Percentiles rank a stretch among this genome's conserved stretches.
Evolutionary conservation across 345 rosid species (phyloP).

Genomic region (Salix purpurea): DNA sequence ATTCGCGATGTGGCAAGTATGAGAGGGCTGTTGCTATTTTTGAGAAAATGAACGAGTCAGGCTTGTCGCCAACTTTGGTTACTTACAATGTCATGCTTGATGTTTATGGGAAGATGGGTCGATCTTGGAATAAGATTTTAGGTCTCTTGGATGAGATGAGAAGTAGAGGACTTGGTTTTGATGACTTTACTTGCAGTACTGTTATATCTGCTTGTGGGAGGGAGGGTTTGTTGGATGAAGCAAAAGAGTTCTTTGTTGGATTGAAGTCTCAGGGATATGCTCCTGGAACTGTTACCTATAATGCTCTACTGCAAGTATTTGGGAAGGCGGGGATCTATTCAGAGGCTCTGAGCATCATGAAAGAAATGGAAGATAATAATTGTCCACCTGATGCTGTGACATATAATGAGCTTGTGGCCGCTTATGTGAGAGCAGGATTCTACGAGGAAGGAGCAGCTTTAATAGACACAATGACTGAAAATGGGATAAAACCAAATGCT

Average conservation of each 20-base stretch:
- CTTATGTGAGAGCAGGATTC: slow-evolving; percentile 84
- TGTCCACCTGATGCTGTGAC: slow-evolving; percentile 70
- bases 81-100: slow-evolving; percentile 90
- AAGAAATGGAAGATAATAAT: slow-evolving; percentile 79
- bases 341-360: slow-evolving; percentile 66
- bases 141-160: slow-evolving; percentile 63
- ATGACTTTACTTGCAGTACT: slow-evolving; percentile 88
- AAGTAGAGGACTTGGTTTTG: slow-evolving; percentile 51
- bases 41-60: slow-evolving; percentile 62
- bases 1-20: slow-evolving; percentile 59
- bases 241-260: slow-evolving; percentile 62
- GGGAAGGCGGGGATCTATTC: slow-evolving; percentile 74
- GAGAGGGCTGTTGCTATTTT: slow-evolving; percentile 54
- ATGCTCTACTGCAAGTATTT: slow-evolving; percentile 69
- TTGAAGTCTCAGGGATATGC: slow-evolving; percentile 64
- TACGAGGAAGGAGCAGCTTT: slow-evolving; percentile 71
- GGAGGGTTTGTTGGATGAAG: slow-evolving; percentile 73
- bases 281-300: slow-evolving; percentile 77
- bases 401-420: slow-evolving; percentile 79
- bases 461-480: slow-evolving; percentile 53
- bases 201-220: slow-evolving; percentile 87
- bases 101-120: slow-evolving; percentile 84
- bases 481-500: slow-evolving; percentile 73
- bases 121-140: slow-evolving; percentile 67
- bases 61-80: slow-evolving; percentile 69